Base-by-base conservation (phyloP, 2,329 filamentous ascomycete genomes). In the Aureobasidium sp. region DNA sequence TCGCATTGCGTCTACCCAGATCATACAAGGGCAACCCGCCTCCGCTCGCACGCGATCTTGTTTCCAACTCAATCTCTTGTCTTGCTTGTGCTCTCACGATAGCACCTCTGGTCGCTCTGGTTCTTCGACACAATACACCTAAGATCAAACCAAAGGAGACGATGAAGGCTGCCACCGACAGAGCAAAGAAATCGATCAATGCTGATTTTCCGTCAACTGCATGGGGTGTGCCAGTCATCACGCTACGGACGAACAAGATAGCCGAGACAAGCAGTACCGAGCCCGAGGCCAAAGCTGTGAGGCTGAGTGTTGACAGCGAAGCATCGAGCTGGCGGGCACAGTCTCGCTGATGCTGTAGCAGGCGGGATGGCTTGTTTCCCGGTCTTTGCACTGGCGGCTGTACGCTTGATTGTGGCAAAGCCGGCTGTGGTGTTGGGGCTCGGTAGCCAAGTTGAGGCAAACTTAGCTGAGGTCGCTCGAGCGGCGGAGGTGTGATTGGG, bases 51-150 rank as follows among this genome's bases (percentile, higher is more conserved):
- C 29, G 54, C 42, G 32, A 21, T 59, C 42, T 48, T 3, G 30
- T 37, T 5, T 36, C 41, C 29, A 59, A 16, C 42, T 59, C 42
- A 32, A 59, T 39, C 42, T 59, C 54, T 8, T 39, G 42, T 42
- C 45, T 59, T 27, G 27, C 57, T 34, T 45, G 39, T 1, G 39
- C 54, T 48, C 42, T 29, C 13, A 14, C 42, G 7, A 11, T 21
- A 25, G 54, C 27, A 32, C 21, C 30, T n/a, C 36, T 59, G 7
- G 42, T 59, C 2, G 32, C 34, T 50, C 45, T 9, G 11, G 57
- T 25, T 42, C 57, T 49, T 11, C 57, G 57, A 34, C 57, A 59
- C 16, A 59, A n/a, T 5, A 59, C 57, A 5, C 45, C 57, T 36
- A 59, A 13, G 11, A 59, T 42, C 34, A 59, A 45, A 1, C 34